phyloP scores from a whole-genome alignment of 169 alveolate genomes.

The Cryptosporidium canis region DNA sequence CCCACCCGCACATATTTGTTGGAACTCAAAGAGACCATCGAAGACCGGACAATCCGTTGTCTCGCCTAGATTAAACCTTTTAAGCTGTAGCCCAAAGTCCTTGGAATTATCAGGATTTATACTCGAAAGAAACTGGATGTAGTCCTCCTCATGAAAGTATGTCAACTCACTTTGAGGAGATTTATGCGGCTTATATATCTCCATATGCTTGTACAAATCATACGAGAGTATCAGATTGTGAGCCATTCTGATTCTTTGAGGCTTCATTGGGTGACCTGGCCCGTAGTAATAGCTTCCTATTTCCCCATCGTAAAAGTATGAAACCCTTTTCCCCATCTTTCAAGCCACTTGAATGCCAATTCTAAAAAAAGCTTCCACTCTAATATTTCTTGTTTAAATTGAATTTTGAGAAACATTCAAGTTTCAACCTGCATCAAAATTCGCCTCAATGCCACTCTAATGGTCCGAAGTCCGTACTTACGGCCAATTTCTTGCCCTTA shows the following conservation, averaged over 20 bases:
- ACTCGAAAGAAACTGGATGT: constrained; percentile 82
- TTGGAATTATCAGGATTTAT: constrained; percentile 84
- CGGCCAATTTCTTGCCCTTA: no score
- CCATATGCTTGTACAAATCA: constrained; percentile 95
- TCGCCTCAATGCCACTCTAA: no score
- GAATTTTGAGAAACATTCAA: no score
- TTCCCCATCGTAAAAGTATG: constrained; percentile 93
- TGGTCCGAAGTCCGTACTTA: no score
- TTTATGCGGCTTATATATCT: constrained; percentile 93
- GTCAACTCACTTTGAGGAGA: constrained; percentile 95
- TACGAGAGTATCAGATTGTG: constrained; percentile 95
- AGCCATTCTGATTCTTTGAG: constrained; percentile 98
- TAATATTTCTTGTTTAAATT: no score
- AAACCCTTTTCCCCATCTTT: constrained; percentile 83
- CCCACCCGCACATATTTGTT: constrained; percentile 97
- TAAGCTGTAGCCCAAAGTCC: constrained; percentile 86
- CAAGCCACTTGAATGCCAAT: neutral
- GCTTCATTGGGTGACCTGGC: constrained; percentile 99
- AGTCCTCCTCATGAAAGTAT: constrained; percentile 95
- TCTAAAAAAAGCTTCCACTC: neutral
- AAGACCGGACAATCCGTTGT: constrained; percentile 98
- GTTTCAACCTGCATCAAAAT: no score
- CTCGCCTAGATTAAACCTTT: constrained; percentile 93
- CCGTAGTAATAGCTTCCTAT: constrained; percentile 98
- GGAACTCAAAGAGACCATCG: constrained; percentile 96